These are phyloP conservation scores for Candida railenensis DNA, from an alignment of 805 yeast genomes.

Conservation along the genomic window DNA sequence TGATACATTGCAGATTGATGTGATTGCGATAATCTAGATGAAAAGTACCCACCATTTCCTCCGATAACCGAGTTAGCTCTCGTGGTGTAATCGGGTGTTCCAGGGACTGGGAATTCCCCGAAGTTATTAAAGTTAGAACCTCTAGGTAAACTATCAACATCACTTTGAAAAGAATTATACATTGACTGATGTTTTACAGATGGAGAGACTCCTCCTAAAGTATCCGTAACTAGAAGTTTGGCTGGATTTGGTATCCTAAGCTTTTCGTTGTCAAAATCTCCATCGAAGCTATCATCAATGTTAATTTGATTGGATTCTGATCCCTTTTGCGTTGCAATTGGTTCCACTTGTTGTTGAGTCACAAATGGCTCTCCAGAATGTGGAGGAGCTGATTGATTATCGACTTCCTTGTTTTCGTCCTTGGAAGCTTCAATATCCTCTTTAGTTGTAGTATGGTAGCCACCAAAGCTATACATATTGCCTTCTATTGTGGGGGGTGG, in stretches of 20 bases:
- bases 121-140: conserved; percentile 16
- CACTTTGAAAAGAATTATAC: conserved; percentile 27
- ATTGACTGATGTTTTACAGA: conserved; percentile 12
- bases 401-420: not conserved
- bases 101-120: conserved; percentile 45
- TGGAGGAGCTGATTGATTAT: no score
- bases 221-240: not conserved
- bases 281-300: conserved; percentile 7
- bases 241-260: not conserved
- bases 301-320: not conserved
- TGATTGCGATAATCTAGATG: conserved; percentile 42
- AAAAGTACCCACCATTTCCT: conserved; percentile 28
- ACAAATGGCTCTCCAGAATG: no score
- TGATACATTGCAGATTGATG: conserved; percentile 44
- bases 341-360: no score
- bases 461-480: conserved; percentile 15
- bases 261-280: conserved; percentile 1
- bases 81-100: conserved; percentile 44
- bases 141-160: conserved; percentile 1
- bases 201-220: not conserved
- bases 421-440: not conserved
- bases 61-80: conserved; percentile 44
- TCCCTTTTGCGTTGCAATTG: no score
- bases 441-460: conserved; percentile 4
- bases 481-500: not conserved